Base-by-base conservation (phyloP, 1,139 yeast genomes). In the Geotrichum candidum region DNA sequence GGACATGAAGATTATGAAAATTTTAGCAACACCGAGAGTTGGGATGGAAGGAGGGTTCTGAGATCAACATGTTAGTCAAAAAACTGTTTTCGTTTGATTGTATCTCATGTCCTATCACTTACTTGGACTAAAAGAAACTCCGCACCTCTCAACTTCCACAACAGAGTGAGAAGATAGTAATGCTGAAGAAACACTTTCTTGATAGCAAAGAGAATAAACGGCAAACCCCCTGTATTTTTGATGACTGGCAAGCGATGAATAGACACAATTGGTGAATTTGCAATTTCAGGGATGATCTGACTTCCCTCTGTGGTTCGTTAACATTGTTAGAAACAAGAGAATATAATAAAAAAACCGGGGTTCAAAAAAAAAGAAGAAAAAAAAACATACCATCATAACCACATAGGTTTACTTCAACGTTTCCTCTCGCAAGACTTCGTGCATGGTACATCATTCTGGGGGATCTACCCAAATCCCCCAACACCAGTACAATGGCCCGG, bases 361-460 rank as follows among this genome's bases (percentile, higher is more conserved):
- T 38, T 23, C 13, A 35, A 13, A 18, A 54, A 15, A 23, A 31
- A 13, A 31, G n/a, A 18, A 31, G n/a, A 18, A 1, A 29, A 29
- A 29, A 29, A 29, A 5, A 29, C 58, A 84, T 82, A 66, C 87
- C 95, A 1, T 84, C 70, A 72, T 92, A 94, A 0, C 99, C 99
- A 73, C 96, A 88, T 53, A 94, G 73, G 65, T 87, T 90, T 1
- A 95, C 99, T 57, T 80, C 79, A 73, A 87, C 87, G 0, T 90
- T 94, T 1, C 77, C 72, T 57, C 80, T 76, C n/a, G 89, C 82
- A 67, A 94, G 84, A 60, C 96, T 87, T 63, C 80, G 76, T 0
- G 96, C 96, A 73, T 95, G 99, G 73, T 94, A 89, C 68, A 88
- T 83, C 90, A 94, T 94, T 65, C 99, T 79, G 4, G 99, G 99